A percentile compares a stretch with the other conserved stretches of the same genome.
Evolutionary conservation across 163 green algal species (phyloP).

Genomic region (Chlorella variabilis): DNA sequence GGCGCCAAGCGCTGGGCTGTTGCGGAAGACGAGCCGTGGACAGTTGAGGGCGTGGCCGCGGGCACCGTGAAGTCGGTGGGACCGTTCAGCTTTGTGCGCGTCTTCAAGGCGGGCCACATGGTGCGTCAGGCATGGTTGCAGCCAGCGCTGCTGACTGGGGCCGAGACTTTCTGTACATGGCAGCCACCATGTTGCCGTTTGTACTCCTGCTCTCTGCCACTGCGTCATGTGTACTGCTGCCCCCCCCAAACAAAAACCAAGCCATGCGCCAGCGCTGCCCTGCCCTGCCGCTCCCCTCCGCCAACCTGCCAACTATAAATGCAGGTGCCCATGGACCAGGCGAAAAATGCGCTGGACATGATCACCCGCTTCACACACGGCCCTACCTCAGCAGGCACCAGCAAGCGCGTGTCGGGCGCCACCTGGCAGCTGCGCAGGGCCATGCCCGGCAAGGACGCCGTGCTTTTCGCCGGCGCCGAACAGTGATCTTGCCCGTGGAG

Average conservation of each 20-base stretch:
- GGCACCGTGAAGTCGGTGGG: conserved; percentile 60
- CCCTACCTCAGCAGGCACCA: not conserved
- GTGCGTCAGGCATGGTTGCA: not conserved
- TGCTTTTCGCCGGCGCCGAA: not conserved
- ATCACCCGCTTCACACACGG: conserved; percentile 74
- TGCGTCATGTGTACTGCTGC: no score
- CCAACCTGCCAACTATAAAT: no score
- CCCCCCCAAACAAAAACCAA: not conserved
- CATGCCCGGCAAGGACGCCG: not conserved
- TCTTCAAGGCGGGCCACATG: conserved; percentile 61
- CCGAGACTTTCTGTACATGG: no score
- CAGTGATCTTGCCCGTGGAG: conserved; percentile 19
- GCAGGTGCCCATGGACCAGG: conserved; percentile 88
- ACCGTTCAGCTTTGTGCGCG: conserved; percentile 68
- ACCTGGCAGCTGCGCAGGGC: conserved; percentile 15
- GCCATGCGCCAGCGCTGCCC: not conserved
- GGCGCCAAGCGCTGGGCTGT: conserved; percentile 55
- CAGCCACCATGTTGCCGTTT: no score
- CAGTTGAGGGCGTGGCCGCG: conserved; percentile 54
- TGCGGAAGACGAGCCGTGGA: conserved; percentile 11
- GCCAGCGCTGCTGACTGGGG: no score
- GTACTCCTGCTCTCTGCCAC: no score
- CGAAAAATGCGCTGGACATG: conserved; percentile 73
- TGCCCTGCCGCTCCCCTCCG: no score
- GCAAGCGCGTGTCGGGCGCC: conserved; percentile 4